These are phyloP conservation scores for Globisporangium splendens DNA, from an alignment of 352 stramenopile genomes.

Conservation along the genomic window DNA sequence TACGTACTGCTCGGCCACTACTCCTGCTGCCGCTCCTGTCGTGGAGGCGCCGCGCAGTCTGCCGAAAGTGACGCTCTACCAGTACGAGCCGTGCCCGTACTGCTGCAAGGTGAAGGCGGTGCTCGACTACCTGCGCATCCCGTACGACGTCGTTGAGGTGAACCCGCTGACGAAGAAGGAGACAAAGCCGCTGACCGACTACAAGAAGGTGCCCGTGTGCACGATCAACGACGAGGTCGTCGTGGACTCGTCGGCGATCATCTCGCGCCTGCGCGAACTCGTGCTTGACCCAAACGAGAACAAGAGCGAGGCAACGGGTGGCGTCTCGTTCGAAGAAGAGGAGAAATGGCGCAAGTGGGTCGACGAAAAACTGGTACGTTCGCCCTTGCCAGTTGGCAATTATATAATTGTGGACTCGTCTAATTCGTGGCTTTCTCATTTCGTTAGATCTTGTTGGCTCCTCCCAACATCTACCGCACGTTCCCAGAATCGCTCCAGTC, in stretches of 20 bases:
- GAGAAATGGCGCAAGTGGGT: slow-evolving; percentile 89
- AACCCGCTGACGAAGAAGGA: slow-evolving; percentile 93
- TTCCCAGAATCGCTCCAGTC: slow-evolving; percentile 83
- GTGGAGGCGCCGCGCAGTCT: slow-evolving; percentile 10
- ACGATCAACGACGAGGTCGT: slow-evolving; percentile 83
- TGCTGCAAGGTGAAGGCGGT: slow-evolving; percentile 94
- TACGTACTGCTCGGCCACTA: slow-evolving; percentile 42
- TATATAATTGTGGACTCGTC: not conserved
- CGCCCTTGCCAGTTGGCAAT: not conserved
- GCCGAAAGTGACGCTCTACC: slow-evolving; percentile 84
- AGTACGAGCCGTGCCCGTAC: slow-evolving; percentile 94
- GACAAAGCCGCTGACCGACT: slow-evolving; percentile 87
- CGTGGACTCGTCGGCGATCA: slow-evolving; percentile 86
- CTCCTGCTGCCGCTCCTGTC: slow-evolving; percentile 12
- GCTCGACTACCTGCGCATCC: slow-evolving; percentile 89
- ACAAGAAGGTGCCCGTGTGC: slow-evolving; percentile 89
- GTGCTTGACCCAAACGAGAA: slow-evolving; percentile 22
- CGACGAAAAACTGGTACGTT: slow-evolving; percentile 78
- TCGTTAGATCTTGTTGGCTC: slow-evolving; percentile 70
- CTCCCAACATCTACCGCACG: slow-evolving; percentile 92
- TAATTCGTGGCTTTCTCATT: not conserved
- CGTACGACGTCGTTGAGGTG: slow-evolving; percentile 89
- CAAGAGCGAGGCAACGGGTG: slow-evolving; percentile 15
- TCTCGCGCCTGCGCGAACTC: slow-evolving; percentile 64
- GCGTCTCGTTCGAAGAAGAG: slow-evolving; percentile 48